A percentile compares a stretch with the other conserved stretches of the same genome.
phyloP scores from a whole-genome alignment of 140 eudicot species.

The Flaveria floridana region DNA sequence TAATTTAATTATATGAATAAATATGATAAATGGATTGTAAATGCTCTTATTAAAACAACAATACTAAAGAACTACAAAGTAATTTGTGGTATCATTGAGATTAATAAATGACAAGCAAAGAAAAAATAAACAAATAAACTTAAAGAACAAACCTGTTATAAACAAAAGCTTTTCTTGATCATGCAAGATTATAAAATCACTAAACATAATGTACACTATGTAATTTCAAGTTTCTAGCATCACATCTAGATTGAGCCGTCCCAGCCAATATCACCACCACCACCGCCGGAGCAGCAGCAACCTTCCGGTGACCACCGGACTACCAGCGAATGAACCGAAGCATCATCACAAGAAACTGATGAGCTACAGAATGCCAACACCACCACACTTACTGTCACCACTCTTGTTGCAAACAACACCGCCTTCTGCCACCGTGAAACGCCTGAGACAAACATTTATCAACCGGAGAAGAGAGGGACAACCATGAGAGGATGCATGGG shows the following conservation, averaged over 20 bases:
- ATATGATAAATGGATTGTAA: no score
- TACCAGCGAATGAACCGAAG: no score
- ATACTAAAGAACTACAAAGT: background rate
- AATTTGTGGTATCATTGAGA: background rate
- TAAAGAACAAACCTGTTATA: constrained; percentile 35
- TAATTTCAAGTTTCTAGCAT: constrained; percentile 28
- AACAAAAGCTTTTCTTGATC: constrained; percentile 29
- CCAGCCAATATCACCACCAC: constrained; percentile 36
- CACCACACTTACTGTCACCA: background rate
- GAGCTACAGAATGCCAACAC: background rate
- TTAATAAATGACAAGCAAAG: background rate
- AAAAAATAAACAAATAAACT: constrained; percentile 5
- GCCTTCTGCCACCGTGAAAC: constrained; percentile 18
- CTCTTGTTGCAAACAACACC: background rate
- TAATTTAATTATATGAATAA: no score
- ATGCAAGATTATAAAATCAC: constrained; percentile 31
- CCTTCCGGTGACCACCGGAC: no score
- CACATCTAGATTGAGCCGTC: constrained; percentile 44
- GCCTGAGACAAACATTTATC: no score
- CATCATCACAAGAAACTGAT: background rate
- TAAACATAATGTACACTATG: constrained; percentile 23
- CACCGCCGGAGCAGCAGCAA: constrained; percentile 20
- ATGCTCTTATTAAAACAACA: background rate
- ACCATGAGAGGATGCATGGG: background rate
- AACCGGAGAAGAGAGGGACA: no score